These are phyloP conservation scores for Atractiella rhizophila DNA, from an alignment of 768 basidiomycete species.

Conservation along the genomic window DNA sequence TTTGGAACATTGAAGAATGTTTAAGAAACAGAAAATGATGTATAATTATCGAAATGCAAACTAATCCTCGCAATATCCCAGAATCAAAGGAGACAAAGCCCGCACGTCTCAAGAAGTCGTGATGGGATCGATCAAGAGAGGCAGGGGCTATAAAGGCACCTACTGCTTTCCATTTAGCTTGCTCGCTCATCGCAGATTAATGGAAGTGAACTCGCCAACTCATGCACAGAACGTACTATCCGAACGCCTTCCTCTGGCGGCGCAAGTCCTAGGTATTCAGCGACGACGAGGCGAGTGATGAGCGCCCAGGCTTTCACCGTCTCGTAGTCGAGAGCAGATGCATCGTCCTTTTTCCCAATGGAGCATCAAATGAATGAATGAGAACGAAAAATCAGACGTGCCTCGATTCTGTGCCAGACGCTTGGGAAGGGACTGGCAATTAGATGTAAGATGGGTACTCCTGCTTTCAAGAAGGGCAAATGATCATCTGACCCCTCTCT, in stretches of 20 bases:
- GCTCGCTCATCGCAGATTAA: too few relatives aligned
- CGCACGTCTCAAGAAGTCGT: too few relatives aligned
- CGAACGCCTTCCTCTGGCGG: too few relatives aligned
- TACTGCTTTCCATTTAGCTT: too few relatives aligned
- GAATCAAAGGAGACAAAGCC: too few relatives aligned
- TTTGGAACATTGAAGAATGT: constrained; percentile 19
- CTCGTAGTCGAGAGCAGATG: constrained; percentile 51
- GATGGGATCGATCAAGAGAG: too few relatives aligned
- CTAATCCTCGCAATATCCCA: too few relatives aligned
- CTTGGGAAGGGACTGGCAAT: constrained; percentile 68
- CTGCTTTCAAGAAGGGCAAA: constrained; percentile 54
- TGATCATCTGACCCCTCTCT: constrained; percentile 94
- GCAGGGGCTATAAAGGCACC: too few relatives aligned
- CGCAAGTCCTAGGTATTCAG: constrained; percentile 57
- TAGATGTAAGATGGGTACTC: constrained; percentile 69
- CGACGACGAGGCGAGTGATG: constrained; percentile 58
- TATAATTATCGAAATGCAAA: too few relatives aligned
- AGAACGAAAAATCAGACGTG: constrained; percentile 22
- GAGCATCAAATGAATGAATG: neutral
- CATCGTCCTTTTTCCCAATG: constrained; percentile 46
- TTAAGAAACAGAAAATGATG: too few relatives aligned
- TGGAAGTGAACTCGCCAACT: too few relatives aligned
- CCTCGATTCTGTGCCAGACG: constrained; percentile 64
- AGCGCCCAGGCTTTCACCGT: constrained; percentile 78
- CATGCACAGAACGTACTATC: too few relatives aligned